Conservation (phyloP, 768 basidiomycete genomes). For the Suillus ampliporus region DNA sequence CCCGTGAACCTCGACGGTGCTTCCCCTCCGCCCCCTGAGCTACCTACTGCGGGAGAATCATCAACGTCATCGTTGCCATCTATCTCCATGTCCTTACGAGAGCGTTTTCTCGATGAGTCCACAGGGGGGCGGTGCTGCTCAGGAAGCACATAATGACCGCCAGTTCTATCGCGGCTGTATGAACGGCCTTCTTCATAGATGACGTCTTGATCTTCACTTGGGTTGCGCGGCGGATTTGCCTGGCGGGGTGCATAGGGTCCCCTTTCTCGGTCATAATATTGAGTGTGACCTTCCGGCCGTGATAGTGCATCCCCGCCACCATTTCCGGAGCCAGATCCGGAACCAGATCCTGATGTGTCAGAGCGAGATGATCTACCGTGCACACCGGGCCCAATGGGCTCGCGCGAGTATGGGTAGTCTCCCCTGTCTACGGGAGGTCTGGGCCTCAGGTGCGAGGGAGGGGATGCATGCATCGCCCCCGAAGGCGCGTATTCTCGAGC, state of each 20-base stretch:
- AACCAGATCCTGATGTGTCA: constrained; percentile 62
- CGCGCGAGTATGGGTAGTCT: constrained; percentile 38
- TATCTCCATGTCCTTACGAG: constrained; percentile 67
- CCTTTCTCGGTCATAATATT: constrained; percentile 57
- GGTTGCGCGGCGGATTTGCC: constrained; percentile 44
- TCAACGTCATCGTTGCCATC: constrained; percentile 58
- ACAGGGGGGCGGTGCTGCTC: constrained; percentile 46
- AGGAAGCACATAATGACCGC: constrained; percentile 36
- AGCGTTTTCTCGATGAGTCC: constrained; percentile 60
- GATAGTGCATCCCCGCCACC: constrained; percentile 52
- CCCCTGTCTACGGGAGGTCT: constrained; percentile 38
- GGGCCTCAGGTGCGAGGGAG: constrained; percentile 45
- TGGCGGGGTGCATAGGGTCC: constrained; percentile 56
- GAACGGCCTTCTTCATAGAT: constrained; percentile 59
- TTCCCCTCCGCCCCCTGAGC: constrained; percentile 35
- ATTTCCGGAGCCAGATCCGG: constrained; percentile 45
- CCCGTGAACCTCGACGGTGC: constrained; percentile 40
- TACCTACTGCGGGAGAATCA: constrained; percentile 31
- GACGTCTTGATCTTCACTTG: constrained; percentile 56
- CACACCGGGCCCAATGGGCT: constrained; percentile 34
- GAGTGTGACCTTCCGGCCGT: constrained; percentile 56
- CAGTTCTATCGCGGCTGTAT: constrained; percentile 42
- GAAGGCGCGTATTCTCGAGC: constrained; percentile 38
- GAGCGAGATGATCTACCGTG: constrained; percentile 54
- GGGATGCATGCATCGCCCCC: constrained; percentile 45